Evolutionary conservation across 352 stramenopile species (phyloP).

Genomic region (Globisporangium takayamanum): DNA sequence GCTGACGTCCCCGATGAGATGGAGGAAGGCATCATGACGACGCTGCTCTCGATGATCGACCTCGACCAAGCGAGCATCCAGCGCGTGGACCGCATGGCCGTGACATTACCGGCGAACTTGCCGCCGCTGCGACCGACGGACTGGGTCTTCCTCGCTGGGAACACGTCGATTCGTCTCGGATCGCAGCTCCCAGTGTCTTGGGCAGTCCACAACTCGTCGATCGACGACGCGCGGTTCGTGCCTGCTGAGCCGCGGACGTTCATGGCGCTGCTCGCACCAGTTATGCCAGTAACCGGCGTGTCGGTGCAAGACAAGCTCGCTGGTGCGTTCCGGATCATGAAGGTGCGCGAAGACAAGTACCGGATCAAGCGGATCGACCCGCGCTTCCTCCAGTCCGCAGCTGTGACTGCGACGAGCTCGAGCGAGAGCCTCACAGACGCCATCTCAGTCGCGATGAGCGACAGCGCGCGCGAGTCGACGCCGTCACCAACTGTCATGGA

Average conservation of each 20-base stretch:
- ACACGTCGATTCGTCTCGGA: constrained; percentile 29
- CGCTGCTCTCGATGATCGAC: constrained; percentile 77
- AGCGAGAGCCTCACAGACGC: constrained; percentile 30
- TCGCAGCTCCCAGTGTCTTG: constrained; percentile 55
- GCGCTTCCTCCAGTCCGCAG: constrained; percentile 29
- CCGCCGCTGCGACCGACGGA: constrained; percentile 33
- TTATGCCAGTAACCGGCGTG: constrained; percentile 37
- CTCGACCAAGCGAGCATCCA: constrained; percentile 60
- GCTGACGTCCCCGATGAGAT: constrained; percentile 43
- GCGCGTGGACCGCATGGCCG: constrained; percentile 57
- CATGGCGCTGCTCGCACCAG: constrained; percentile 29
- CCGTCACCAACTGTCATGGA: constrained; percentile 8
- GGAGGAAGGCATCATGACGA: constrained; percentile 59
- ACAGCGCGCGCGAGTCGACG: constrained; percentile 14
- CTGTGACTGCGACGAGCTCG: constrained; percentile 14
- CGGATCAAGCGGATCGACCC: constrained; percentile 51
- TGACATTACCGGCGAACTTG: constrained; percentile 37
- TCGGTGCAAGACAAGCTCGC: constrained; percentile 70
- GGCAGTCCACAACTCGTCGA: constrained; percentile 58
- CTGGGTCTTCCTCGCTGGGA: constrained; percentile 50
- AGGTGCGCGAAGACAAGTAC: constrained; percentile 53
- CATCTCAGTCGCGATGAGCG: constrained; percentile 23
- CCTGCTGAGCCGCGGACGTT: constrained; percentile 59
- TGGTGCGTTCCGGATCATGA: constrained; percentile 58
- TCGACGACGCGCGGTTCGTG: constrained; percentile 67